Base-by-base conservation (phyloP, 306 rosid species). In the Trichosanthes truncata region DNA sequence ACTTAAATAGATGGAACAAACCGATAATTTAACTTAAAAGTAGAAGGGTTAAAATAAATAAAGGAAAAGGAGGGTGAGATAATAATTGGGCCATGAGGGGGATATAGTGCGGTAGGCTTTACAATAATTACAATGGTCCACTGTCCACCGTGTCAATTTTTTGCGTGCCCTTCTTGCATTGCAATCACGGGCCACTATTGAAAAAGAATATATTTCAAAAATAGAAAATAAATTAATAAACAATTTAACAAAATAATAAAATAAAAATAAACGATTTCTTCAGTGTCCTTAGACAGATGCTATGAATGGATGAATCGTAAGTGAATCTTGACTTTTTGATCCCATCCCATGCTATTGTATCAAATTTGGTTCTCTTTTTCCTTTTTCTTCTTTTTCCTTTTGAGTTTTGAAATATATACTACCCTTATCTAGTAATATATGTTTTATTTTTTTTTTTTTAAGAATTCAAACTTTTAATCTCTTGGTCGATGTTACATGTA, bases 91-190 rank as follows among this genome's bases (percentile, higher is more conserved):
- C 21, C 25, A 72, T 23, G 77, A 25, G 77, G 36, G 45, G 31
- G 56, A 41, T 46, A 26, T 23, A 72, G 59, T 72, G 77, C 59
- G 77, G 77, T 72, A 26, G 40, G 40, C 77, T 72, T 72, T 72
- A 72, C 77, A 72, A 46, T 72, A 72, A 72, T 72, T 72, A 46
- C 21, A 3, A 72, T 72, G 77, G 77, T 72, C 77, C 76, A 71
- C 76, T 45, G 11, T 20, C 38, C 77, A 46, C 23, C 41, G 40
- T 72, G 38, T 68, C 10, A 17, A 6, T 46, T 11, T 71, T 26
- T 69, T n/a, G 55, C 55, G 55, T 41, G 55, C 36, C 36, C n/a
- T 69, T 41, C 76, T 25, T 25, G 77, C 57, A 40, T 72, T 45
- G 9, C 76, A 71, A 71, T 71, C 77, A 71, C 57, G 77, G 77